These are phyloP conservation scores for Leccinum longicurvipes DNA, from an alignment of 768 basidiomycete species.

Conservation along the genomic window DNA sequence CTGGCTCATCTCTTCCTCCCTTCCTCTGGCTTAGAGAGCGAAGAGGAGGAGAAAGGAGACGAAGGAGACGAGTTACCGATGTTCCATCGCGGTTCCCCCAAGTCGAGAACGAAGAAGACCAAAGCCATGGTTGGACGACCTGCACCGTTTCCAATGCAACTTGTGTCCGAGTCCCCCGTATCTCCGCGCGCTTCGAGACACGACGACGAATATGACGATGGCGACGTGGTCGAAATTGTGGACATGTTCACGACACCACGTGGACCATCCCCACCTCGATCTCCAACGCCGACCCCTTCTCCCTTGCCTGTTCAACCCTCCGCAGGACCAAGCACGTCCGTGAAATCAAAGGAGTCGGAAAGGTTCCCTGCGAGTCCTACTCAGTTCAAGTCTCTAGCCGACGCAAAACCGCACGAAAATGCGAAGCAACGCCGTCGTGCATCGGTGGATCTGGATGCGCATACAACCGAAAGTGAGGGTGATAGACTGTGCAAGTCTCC, in stretches of 20 bases:
- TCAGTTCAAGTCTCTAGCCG: not conserved
- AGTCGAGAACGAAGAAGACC: not conserved
- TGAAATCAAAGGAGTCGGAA: not conserved
- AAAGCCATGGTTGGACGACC: not conserved
- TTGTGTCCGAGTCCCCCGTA: not conserved
- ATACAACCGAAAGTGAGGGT: conserved; percentile 3
- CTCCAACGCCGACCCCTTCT: conserved; percentile 21
- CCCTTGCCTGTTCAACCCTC: not conserved
- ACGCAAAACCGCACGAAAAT: not conserved
- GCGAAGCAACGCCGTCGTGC: not conserved
- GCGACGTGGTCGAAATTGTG: conserved; percentile 6
- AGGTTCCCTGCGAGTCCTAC: conserved; percentile 17
- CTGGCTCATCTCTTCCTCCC: conserved; percentile 8
- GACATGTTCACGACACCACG: conserved; percentile 24
- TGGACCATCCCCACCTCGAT: conserved; percentile 18
- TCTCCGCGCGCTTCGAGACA: not conserved
- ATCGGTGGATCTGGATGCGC: conserved; percentile 6
- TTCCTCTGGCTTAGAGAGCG: conserved; percentile 4
- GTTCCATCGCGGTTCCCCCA: conserved; percentile 15
- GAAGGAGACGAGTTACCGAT: conserved; percentile 17
- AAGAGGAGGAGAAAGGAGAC: conserved; percentile 9
- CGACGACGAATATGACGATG: not conserved
- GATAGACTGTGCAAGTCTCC: conserved; percentile 19
- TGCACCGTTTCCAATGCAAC: conserved; percentile 29
- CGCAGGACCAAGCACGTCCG: not conserved